Evolutionary conservation across 2,329 filamentous ascomycete species (phyloP).

Genomic region (Lithohypha guttulata): DNA sequence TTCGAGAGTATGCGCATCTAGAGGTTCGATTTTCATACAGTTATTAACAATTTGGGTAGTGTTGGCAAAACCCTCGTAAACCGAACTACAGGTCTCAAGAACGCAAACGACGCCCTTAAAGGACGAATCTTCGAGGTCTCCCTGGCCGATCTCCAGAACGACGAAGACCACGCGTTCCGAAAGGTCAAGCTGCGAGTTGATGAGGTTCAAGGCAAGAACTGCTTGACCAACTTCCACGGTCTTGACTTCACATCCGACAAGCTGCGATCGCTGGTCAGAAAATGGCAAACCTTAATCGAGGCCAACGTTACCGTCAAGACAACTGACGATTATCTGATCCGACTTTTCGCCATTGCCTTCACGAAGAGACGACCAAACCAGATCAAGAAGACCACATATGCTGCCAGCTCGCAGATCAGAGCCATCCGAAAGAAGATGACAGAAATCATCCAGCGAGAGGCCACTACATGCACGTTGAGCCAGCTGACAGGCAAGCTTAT

Average conservation of each 20-base stretch:
- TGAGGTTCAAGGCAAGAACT: conserved; percentile 99
- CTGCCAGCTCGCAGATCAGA: conserved; percentile 90
- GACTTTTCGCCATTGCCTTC: conserved; percentile 97
- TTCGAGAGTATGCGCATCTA: conserved; percentile 75
- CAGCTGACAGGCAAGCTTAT: conserved; percentile 98
- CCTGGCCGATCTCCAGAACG: conserved; percentile 97
- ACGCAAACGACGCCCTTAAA: conserved; percentile 98
- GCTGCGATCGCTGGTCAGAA: conserved; percentile 95
- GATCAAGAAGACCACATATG: conserved; percentile 99
- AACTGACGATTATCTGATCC: conserved; percentile 98
- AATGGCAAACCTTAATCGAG: conserved; percentile 99
- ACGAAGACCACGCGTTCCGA: conserved; percentile 99
- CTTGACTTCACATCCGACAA: conserved; percentile 99
- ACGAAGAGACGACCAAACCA: conserved; percentile 99
- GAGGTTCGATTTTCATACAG: too few species aligned
- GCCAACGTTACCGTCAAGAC: conserved; percentile 99
- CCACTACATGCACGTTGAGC: conserved; percentile 81
- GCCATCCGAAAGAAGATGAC: conserved; percentile 99
- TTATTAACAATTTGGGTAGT: conserved; percentile 46
- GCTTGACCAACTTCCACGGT: conserved; percentile 99
- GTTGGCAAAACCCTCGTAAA: conserved; percentile 99
- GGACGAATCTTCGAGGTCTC: conserved; percentile 98
- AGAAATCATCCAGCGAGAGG: conserved; percentile 97
- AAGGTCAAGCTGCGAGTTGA: conserved; percentile 98
- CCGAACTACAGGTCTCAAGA: conserved; percentile 98